These are phyloP conservation scores for Epicoccum nigrum DNA, from an alignment of 2,329 filamentous ascomycete genomes.

Conservation along the genomic window DNA sequence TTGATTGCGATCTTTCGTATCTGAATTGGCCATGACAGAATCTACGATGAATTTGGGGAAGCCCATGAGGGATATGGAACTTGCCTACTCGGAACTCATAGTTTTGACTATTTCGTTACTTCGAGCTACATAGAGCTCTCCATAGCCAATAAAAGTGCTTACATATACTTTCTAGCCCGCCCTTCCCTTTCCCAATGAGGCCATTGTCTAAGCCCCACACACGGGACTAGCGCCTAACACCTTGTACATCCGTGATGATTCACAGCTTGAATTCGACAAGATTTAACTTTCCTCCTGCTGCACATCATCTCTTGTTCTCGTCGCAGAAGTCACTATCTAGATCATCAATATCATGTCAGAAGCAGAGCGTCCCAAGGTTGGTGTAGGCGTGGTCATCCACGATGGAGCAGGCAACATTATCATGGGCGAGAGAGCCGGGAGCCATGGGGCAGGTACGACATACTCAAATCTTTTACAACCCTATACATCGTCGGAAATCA, in stretches of 20 bases:
- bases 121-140: too few relatives aligned
- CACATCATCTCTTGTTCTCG: background rate
- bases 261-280: background rate
- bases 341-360: constrained; percentile 27
- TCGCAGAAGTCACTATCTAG: background rate
- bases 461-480: too few relatives aligned
- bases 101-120: too few relatives aligned
- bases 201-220: constrained; percentile 2
- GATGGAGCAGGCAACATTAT: constrained; percentile 52
- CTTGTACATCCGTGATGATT: background rate
- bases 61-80: background rate
- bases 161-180: background rate
- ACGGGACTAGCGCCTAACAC: constrained; percentile 1
- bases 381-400: constrained; percentile 57
- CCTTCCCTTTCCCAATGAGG: background rate
- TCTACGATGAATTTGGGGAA: background rate
- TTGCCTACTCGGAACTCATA: background rate
- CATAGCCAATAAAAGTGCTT: background rate
- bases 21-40: background rate
- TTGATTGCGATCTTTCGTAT: too few relatives aligned
- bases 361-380: constrained; percentile 48
- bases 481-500: too few relatives aligned
- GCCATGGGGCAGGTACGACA: constrained; percentile 55
- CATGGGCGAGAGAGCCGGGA: constrained; percentile 56
- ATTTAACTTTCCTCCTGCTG: background rate